phyloP scores from a whole-genome alignment of 257 asterid species.

The Fraxinus anomala region DNA sequence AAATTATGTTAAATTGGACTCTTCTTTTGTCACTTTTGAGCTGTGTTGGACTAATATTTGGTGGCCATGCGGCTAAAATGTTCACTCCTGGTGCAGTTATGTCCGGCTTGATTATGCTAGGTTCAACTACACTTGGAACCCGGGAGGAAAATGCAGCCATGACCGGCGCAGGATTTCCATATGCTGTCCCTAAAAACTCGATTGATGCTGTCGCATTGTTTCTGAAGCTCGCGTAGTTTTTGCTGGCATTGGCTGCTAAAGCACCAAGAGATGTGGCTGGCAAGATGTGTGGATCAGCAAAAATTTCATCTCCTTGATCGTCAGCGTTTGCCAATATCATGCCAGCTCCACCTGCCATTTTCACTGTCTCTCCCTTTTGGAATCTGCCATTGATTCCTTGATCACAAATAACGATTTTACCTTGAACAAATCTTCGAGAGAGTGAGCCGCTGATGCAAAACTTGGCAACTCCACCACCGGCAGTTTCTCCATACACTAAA shows the following conservation, averaged over 20 bases:
- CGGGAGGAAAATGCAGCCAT: slow-evolving; percentile 82
- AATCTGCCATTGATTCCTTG: slow-evolving; percentile 58
- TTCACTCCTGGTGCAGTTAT: slow-evolving; percentile 79
- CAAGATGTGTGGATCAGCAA: slow-evolving; percentile 65
- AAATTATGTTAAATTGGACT: slow-evolving; percentile 53
- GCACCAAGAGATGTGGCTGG: slow-evolving; percentile 65
- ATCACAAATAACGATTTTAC: slow-evolving; percentile 72
- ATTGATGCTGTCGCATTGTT: slow-evolving; percentile 48
- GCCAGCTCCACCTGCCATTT: slow-evolving; percentile 64
- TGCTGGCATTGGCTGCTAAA: slow-evolving; percentile 40
- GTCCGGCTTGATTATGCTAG: slow-evolving; percentile 70
- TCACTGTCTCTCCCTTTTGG: slow-evolving; percentile 68
- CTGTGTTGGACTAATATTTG: slow-evolving; percentile 55
- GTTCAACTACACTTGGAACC: slow-evolving; percentile 59
- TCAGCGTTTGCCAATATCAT: slow-evolving; percentile 58
- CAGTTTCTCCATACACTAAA: slow-evolving; percentile 43
- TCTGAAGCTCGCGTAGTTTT: slow-evolving; percentile 40
- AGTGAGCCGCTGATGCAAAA: slow-evolving; percentile 55
- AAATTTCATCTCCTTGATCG: slow-evolving; percentile 58
- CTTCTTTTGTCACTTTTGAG: slow-evolving; percentile 55
- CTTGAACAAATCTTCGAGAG: slow-evolving; percentile 42
- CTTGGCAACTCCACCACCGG: slow-evolving; percentile 43
- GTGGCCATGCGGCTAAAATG: slow-evolving; percentile 82
- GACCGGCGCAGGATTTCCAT: slow-evolving; percentile 56
- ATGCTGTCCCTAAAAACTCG: slow-evolving; percentile 48